Conservation (phyloP, 2,329 filamentous ascomycete genomes). For the Chaetomiaceae sp. region DNA sequence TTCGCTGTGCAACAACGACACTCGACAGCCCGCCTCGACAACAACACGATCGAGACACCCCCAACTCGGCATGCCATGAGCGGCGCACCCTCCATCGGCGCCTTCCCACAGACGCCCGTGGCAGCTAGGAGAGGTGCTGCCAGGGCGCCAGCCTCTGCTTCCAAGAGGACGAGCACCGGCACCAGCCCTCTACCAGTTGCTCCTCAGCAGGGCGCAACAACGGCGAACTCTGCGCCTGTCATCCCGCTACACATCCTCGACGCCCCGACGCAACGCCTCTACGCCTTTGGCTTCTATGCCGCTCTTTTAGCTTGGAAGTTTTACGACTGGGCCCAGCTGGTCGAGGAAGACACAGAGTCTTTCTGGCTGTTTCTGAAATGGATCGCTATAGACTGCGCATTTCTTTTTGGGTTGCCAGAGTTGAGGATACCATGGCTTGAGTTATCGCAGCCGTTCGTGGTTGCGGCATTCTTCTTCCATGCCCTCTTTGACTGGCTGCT, state of each 20-base stretch:
- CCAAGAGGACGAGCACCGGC: conserved; percentile 1
- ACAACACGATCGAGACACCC: background rate
- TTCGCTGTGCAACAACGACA: background rate
- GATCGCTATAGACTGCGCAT: conserved; percentile 79
- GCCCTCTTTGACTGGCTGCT: conserved; percentile 73
- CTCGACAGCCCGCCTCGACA: background rate
- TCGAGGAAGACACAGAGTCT: conserved; percentile 81
- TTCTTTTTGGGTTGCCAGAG: conserved; percentile 80
- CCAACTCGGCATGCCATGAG: conserved; percentile 27
- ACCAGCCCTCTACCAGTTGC: conserved; percentile 41
- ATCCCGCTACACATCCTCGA: conserved; percentile 81
- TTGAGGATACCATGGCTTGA: conserved; percentile 95
- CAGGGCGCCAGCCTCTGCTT: conserved; percentile 16
- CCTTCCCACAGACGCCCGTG: conserved; percentile 28
- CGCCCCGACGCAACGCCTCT: conserved; percentile 85
- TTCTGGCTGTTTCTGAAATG: conserved; percentile 91
- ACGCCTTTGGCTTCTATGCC: conserved; percentile 75
- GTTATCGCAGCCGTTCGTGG: conserved; percentile 71
- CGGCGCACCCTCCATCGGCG: conserved; percentile 22
- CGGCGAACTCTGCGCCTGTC: conserved; percentile 51
- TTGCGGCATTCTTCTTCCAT: conserved; percentile 67
- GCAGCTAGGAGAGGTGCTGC: conserved; percentile 20
- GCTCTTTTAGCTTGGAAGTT: conserved; percentile 75
- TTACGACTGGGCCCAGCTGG: conserved; percentile 76
- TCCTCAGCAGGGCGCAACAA: conserved; percentile 38